Percentiles rank a stretch among this genome's conserved stretches.
Evolutionary conservation across 768 basidiomycete genomes (phyloP).

Genomic region (Serpula lacrymans): DNA sequence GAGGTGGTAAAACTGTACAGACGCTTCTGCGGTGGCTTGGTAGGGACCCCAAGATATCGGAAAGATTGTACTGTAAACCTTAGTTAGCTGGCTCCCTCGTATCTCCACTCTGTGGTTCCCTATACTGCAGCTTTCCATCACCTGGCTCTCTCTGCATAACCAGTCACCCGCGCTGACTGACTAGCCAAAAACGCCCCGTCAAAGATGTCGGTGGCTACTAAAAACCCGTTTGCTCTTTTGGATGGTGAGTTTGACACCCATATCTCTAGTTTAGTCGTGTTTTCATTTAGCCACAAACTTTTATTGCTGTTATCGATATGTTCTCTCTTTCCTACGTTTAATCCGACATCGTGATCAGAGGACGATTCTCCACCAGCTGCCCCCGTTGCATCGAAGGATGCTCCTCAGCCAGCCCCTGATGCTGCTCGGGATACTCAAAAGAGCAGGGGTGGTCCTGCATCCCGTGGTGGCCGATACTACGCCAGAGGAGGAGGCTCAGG

Average conservation of each 20-base stretch:
- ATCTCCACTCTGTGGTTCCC: slow-evolving; percentile 18
- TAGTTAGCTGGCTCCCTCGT: no score
- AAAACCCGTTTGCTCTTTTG: slow-evolving; percentile 82
- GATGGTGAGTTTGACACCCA: slow-evolving; percentile 51
- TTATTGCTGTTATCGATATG: not conserved
- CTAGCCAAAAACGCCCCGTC: slow-evolving; percentile 57
- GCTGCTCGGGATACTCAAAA: slow-evolving; percentile 44
- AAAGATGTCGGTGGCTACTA: slow-evolving; percentile 88
- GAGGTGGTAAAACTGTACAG: no score
- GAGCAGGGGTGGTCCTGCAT: slow-evolving; percentile 51
- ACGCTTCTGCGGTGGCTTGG: no score
- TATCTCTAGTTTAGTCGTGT: not conserved
- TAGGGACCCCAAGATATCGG: no score
- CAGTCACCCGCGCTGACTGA: slow-evolving; percentile 22
- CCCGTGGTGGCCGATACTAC: slow-evolving; percentile 72
- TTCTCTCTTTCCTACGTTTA: slow-evolving; percentile 9
- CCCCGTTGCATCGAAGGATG: slow-evolving; percentile 11
- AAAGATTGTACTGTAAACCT: no score
- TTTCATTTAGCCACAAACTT: not conserved
- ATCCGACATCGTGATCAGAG: slow-evolving; percentile 12
- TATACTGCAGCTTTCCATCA: no score
- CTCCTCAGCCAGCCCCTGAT: slow-evolving; percentile 37
- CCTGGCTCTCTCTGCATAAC: no score
- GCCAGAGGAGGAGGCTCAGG: slow-evolving; percentile 52
- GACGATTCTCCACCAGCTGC: slow-evolving; percentile 29